A percentile compares a stretch with the other conserved stretches of the same genome.
These are phyloP conservation scores for Eruca vesicaria DNA, from an alignment of 441 rosid species.

Conservation along the genomic window DNA sequence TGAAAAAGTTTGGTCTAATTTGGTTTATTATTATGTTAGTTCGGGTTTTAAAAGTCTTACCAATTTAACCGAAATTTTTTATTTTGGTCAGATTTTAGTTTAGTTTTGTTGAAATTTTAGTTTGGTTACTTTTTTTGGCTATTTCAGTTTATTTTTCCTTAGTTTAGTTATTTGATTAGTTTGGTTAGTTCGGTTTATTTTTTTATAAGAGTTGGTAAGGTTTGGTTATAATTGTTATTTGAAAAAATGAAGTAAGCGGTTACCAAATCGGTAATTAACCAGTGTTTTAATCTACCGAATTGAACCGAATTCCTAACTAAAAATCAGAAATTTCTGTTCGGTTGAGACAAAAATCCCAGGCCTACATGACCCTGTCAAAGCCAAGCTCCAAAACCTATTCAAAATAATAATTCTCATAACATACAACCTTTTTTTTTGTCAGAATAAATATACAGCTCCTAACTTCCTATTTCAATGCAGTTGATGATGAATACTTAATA, in stretches of 20 bases:
- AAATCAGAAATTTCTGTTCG: neutral
- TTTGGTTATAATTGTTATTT: neutral
- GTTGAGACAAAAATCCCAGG: too few species aligned
- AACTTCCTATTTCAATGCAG: conserved; percentile 27
- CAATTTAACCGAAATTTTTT: neutral
- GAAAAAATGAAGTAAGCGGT: neutral
- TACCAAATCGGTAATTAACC: too few species aligned
- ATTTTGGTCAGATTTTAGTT: neutral
- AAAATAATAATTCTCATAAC: neutral
- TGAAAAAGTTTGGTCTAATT: neutral
- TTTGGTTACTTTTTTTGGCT: neutral
- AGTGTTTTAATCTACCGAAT: too few species aligned
- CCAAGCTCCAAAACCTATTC: neutral
- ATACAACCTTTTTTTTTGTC: too few species aligned
- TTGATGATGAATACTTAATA: conserved; percentile 70
- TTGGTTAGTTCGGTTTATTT: neutral
- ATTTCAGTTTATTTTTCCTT: neutral
- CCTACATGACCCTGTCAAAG: neutral
- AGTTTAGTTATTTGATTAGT: neutral
- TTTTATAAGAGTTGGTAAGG: neutral
- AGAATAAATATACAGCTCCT: neutral
- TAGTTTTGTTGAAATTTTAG: neutral
- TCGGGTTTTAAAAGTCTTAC: neutral
- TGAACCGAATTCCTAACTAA: neutral
- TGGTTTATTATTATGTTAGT: neutral